Evolutionary conservation across 257 asterid genomes (phyloP).

Genomic region (Solanum verrucosum): DNA sequence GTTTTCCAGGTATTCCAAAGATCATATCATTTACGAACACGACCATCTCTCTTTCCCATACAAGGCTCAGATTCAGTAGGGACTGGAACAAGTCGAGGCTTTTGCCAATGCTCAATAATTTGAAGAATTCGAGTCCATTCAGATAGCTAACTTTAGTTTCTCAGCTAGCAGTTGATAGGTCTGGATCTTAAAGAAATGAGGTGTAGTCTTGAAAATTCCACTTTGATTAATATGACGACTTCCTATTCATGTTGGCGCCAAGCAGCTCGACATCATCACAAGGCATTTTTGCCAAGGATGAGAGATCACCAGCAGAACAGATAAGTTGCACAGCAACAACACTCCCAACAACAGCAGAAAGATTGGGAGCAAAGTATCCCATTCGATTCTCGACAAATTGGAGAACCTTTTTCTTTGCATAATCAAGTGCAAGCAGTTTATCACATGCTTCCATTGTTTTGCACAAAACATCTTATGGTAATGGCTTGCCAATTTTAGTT

Average conservation of each 20-base stretch:
- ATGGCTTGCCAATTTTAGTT: slow-evolving; percentile 49
- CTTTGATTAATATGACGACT: slow-evolving; percentile 84
- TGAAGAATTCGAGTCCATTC: slow-evolving; percentile 78
- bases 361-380: slow-evolving; percentile 94
- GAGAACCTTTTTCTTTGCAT: slow-evolving; percentile 77
- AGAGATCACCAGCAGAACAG: slow-evolving; percentile 93
- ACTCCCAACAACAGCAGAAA: slow-evolving; percentile 87
- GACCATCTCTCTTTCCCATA: slow-evolving; percentile 87
- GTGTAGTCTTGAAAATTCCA: slow-evolving; percentile 76
- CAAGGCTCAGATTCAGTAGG: slow-evolving; percentile 84
- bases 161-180: slow-evolving; percentile 85
- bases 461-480: slow-evolving; percentile 70
- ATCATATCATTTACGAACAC: slow-evolving; percentile 78
- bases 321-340: slow-evolving; percentile 93
- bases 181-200: slow-evolving; percentile 74
- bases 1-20: slow-evolving; percentile 67
- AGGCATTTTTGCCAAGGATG: slow-evolving; percentile 89
- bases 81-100: slow-evolving; percentile 95
- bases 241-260: slow-evolving; percentile 69
- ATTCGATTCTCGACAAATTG: slow-evolving; percentile 89
- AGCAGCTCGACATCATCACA: slow-evolving; percentile 83
- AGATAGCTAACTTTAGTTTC: slow-evolving; percentile 84
- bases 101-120: slow-evolving; percentile 95
- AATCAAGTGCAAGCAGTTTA: slow-evolving; percentile 43
- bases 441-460: slow-evolving; percentile 26